phyloP scores from a whole-genome alignment of 1,139 yeast species.

The Geotrichum armillariae region DNA sequence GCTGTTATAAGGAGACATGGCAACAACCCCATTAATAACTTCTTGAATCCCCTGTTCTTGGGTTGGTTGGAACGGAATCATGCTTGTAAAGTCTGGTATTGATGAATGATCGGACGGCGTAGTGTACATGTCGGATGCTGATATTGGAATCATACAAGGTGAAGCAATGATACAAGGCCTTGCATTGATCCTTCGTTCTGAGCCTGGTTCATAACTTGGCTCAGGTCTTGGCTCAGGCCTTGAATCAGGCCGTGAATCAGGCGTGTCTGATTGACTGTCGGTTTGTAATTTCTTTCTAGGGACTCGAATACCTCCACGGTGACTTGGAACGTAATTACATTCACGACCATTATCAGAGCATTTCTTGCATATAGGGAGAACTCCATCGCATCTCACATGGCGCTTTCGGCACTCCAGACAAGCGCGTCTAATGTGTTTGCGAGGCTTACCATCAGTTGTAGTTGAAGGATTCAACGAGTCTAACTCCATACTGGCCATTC shows the following conservation, averaged over 20 bases:
- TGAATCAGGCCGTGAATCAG: background rate
- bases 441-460: conserved; percentile 21
- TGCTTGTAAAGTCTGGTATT: background rate
- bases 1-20: conserved; percentile 18
- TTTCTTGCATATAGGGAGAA: conserved; percentile 22
- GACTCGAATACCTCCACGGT: conserved; percentile 24
- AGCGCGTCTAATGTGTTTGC: conserved; percentile 23
- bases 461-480: conserved; percentile 12
- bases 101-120: background rate
- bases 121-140: background rate
- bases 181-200: no score
- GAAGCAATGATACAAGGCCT: conserved; percentile 9
- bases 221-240: no score
- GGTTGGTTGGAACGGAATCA: background rate
- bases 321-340: conserved; percentile 22
- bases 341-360: conserved; percentile 19
- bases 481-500: background rate
- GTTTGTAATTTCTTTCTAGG: conserved; percentile 18
- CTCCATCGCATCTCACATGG: conserved; percentile 24
- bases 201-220: no score
- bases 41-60: conserved; percentile 14
- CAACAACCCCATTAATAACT: conserved; percentile 22
- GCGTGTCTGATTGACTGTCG: background rate
- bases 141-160: conserved; percentile 6
- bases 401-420: conserved; percentile 24